Percentiles rank a stretch among this genome's conserved stretches.
These are phyloP conservation scores for Thermothielavioides terrestris DNA, from an alignment of 495 filamentous ascomycete species.

Conservation along the genomic window DNA sequence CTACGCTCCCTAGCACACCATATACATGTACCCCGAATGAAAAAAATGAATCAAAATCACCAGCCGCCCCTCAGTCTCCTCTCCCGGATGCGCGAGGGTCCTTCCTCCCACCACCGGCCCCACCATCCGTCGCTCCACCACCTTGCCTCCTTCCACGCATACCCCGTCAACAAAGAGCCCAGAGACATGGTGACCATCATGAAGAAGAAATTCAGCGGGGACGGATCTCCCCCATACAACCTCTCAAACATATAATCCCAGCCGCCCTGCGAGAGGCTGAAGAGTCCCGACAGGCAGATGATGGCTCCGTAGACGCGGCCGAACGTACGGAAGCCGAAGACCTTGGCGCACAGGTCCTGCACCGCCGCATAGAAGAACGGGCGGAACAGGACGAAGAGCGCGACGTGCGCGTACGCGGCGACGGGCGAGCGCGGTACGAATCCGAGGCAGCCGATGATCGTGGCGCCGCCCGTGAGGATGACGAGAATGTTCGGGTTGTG, in stretches of 20 bases:
- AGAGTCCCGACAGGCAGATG: constrained; percentile 77
- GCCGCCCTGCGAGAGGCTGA: constrained; percentile 79
- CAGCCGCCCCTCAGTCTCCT: not conserved
- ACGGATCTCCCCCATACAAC: constrained; percentile 60
- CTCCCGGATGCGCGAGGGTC: too few relatives aligned
- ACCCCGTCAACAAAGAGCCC: constrained; percentile 51
- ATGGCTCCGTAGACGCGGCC: constrained; percentile 93
- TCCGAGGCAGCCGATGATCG: constrained; percentile 70
- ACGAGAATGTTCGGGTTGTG: constrained; percentile 66
- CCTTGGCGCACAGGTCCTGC: constrained; percentile 82
- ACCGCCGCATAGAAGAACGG: constrained; percentile 72
- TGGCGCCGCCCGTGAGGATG: constrained; percentile 62
- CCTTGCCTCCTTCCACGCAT: constrained; percentile 38
- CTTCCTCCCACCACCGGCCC: too few relatives aligned
- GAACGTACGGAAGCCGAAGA: constrained; percentile 93
- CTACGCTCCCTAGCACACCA: too few relatives aligned
- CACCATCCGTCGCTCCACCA: too few relatives aligned
- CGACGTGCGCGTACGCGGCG: constrained; percentile 71
- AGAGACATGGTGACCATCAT: constrained; percentile 51
- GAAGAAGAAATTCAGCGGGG: constrained; percentile 69
- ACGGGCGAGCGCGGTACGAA: constrained; percentile 52
- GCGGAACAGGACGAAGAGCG: constrained; percentile 69
- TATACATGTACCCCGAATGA: too few relatives aligned
- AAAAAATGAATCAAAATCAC: too few relatives aligned
- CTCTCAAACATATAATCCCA: constrained; percentile 74